Base-by-base conservation (phyloP, 805 yeast genomes). In the Pichia heedii region DNA sequence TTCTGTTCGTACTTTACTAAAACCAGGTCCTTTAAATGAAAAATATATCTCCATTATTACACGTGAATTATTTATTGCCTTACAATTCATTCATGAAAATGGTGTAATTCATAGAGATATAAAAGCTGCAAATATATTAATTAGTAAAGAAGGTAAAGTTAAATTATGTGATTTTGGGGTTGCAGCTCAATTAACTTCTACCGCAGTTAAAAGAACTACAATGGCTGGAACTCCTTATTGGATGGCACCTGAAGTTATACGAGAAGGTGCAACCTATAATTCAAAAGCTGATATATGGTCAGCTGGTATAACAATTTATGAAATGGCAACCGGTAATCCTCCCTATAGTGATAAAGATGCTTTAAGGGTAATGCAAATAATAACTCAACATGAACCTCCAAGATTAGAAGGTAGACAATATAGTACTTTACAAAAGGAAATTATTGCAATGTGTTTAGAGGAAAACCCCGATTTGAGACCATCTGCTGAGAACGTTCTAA, bases 191-290 rank as follows among this genome's bases (percentile, higher is more conserved):
- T 68, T 89, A 36, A 77, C 94, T 3, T 73, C 89, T 32, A 74
- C 81, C 33, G 77, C 79, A 18, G 61, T 81, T 37, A 86, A 88
- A 58, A 71, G 98, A 54, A 84, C 90, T 30, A 93, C 98, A 0
- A 88, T 94, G 77, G 97, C 96, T 0, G 95, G 95, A 8, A 84
- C 95, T 0, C 94, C 94, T 0, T 93, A 88, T 59, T 93, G 98
- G 98, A 93, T 93, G 98, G 97, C 98, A 0, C 98, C 98, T 0
- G 98, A 90, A 61, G 98, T 90, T 27, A 90, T 90, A 33, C 74
- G 85, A 66, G 97, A 90, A 61, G 95, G 94, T 34, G 84, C 82
- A 15, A 74, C 81, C 9, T 84, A 93, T 68, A 95, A 85, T 60
- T 76, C 81, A 36, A 89, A 82, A 63, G 98, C 95, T 1, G 99